Evolutionary conservation across 495 filamentous ascomycete genomes (phyloP).

Genomic region (Daldinia childiae): DNA sequence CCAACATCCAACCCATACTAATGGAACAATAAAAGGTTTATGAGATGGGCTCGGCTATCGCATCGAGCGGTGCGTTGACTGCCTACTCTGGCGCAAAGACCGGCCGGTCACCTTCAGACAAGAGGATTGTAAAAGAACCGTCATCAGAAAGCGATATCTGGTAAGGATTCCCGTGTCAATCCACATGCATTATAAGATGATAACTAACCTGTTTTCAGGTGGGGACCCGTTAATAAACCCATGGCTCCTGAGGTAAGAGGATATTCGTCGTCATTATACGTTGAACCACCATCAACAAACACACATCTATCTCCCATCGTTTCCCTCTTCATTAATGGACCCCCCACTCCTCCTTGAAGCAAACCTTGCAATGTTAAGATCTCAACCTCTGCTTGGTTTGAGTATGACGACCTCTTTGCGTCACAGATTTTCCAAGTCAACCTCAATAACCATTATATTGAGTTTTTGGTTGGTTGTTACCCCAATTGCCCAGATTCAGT

Average conservation of each 20-base stretch:
- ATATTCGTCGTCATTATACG: slow-evolving; percentile 3
- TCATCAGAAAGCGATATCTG: slow-evolving; percentile 90
- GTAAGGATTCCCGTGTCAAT: slow-evolving; percentile 68
- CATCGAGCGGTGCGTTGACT: slow-evolving; percentile 90
- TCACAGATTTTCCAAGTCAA: slow-evolving; percentile 10
- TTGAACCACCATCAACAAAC: not conserved
- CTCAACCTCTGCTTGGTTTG: not conserved
- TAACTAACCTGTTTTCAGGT: slow-evolving; percentile 47
- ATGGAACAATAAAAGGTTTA: slow-evolving; percentile 64
- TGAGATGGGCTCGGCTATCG: slow-evolving; percentile 97
- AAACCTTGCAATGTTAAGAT: not conserved
- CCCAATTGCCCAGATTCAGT: slow-evolving; percentile 13
- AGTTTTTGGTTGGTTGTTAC: slow-evolving; percentile 6
- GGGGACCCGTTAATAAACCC: slow-evolving; percentile 93
- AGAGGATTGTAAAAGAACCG: slow-evolving; percentile 94
- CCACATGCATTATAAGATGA: slow-evolving; percentile 5
- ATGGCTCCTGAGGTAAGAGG: slow-evolving; percentile 94
- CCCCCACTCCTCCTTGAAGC: not conserved
- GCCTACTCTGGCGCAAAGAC: slow-evolving; percentile 99
- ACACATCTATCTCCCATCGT: slow-evolving; percentile 1
- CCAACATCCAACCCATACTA: slow-evolving; percentile 30
- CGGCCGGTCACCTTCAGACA: slow-evolving; percentile 94
- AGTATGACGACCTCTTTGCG: slow-evolving; percentile 28
- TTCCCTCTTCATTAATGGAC: not conserved
- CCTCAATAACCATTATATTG: slow-evolving; percentile 1